Evolutionary conservation across 345 rosid genomes (phyloP).

Genomic region (Psidium guajava): DNA sequence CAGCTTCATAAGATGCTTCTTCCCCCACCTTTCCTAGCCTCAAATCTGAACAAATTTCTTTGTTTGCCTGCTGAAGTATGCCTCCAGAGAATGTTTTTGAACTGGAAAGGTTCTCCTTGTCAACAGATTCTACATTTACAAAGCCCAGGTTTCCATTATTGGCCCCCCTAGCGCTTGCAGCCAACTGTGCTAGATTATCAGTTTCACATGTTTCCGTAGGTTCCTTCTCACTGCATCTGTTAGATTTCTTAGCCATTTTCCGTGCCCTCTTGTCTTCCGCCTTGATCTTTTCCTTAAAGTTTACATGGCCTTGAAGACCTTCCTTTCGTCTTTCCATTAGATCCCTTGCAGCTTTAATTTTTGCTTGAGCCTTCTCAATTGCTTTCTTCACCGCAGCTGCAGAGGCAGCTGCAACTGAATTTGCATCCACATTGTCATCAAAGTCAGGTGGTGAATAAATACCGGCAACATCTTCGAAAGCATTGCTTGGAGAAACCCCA

Average conservation of each 20-base stretch:
- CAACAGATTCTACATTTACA: constrained; percentile 7
- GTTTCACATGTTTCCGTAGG: background rate
- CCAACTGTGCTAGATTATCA: constrained; percentile 12
- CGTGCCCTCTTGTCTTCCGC: constrained; percentile 14
- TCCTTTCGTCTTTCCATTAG: constrained; percentile 60
- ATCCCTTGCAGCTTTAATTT: constrained; percentile 66
- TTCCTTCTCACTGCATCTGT: constrained; percentile 19
- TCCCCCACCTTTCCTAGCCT: constrained; percentile 22
- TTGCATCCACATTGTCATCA: constrained; percentile 60
- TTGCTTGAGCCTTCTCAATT: constrained; percentile 74
- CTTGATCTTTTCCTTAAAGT: constrained; percentile 18
- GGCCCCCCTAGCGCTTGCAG: background rate
- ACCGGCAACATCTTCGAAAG: constrained; percentile 24
- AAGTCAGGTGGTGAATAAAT: constrained; percentile 44
- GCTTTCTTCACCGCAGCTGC: constrained; percentile 86
- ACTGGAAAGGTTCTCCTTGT: constrained; percentile 4
- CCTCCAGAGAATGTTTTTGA: background rate
- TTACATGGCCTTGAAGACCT: constrained; percentile 32
- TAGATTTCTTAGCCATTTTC: constrained; percentile 19
- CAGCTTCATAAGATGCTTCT: constrained; percentile 5
- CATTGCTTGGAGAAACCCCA: constrained; percentile 20
- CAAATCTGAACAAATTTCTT: constrained; percentile 12
- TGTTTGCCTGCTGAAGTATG: constrained; percentile 8
- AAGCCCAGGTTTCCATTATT: constrained; percentile 5
- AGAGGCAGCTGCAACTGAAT: constrained; percentile 79